Evolutionary conservation across 306 rosid species (phyloP).

Genomic region (Glycine latifolia): DNA sequence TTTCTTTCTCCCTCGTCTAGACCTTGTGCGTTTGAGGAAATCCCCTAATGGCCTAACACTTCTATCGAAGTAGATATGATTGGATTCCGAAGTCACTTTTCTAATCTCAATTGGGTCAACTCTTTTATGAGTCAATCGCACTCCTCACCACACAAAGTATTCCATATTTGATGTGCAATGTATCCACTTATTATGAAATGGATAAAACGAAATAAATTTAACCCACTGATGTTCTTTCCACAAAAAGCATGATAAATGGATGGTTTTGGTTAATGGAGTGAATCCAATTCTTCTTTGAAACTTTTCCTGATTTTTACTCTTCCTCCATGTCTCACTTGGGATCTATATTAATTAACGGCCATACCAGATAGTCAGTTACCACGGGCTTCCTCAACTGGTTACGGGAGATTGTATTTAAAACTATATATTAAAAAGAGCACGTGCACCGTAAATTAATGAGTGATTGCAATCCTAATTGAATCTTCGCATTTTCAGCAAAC

Average conservation of each 20-base stretch:
- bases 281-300: background rate
- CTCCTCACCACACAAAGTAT: background rate
- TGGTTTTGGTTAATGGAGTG: background rate
- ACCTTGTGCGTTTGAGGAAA: slow-evolving; percentile 24
- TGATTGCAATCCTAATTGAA: background rate
- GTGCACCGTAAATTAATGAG: background rate
- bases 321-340: background rate
- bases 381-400: background rate
- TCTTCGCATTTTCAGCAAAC: background rate
- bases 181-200: slow-evolving; percentile 12
- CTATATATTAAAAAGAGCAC: background rate
- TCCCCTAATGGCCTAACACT: background rate
- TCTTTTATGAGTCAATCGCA: slow-evolving; percentile 22
- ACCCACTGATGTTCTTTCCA: background rate
- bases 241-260: background rate
- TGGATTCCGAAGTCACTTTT: background rate
- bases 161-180: slow-evolving; percentile 40
- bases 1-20: background rate
- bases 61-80: slow-evolving; percentile 21
- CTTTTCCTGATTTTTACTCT: background rate
- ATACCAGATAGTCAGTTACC: background rate
- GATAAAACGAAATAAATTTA: slow-evolving; percentile 7
- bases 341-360: too few relatives aligned
- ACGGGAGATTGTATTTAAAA: background rate
- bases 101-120: slow-evolving; percentile 7